Evolutionary conservation across 495 filamentous ascomycete species (phyloP), one percentile per base, ranked within the genome.

Genomic region (Bathelium albidoporum): DNA sequence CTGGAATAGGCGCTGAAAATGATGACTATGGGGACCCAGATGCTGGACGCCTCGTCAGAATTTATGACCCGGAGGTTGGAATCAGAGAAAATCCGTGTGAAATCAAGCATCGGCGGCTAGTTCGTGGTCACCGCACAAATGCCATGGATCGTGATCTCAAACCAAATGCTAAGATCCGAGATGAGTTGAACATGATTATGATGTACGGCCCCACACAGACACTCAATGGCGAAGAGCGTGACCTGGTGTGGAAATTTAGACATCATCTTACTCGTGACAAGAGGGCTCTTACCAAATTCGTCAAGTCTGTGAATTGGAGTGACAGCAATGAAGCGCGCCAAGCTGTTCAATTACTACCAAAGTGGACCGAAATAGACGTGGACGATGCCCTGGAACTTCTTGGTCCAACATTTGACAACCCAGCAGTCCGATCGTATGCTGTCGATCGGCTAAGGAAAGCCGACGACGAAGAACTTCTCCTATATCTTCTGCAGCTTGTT

Each of bases 321-420:
- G 93, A 97, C 72, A 79, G 79, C n/a, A 83, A 84, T 52, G 94
- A 99, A 78, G 81, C 87, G 28, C 87, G 87, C 58, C 90, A 96
- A 75, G 93, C 92, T 9, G 89, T 93, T 10, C 89, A 91, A 61
- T 84, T 99, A 5, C 80, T 99, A 14, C 83, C 89, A 0, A 93
- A 91, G 72, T 99, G 94, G 94, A 95, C 90, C 0, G 92, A 96
- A 59, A 94, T 97, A 63, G 95, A 97, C 69, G 89, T 97, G 20
- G 95, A 97, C 70, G 94, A 97, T 77, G 94, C 95, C 29, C 78
- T 99, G 65, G 94, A 97, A 73, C 82, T 99, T 32, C 83, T 99
- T 0, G 95, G 94, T 0, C 93, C 92, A 10, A 89, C 86, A 0
- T 94, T 97, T 65, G 89, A 95, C 70, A 96, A 96, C 67, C 79